Base-by-base conservation (phyloP, 129 eudicot genomes). In the Flaveria linearis region DNA sequence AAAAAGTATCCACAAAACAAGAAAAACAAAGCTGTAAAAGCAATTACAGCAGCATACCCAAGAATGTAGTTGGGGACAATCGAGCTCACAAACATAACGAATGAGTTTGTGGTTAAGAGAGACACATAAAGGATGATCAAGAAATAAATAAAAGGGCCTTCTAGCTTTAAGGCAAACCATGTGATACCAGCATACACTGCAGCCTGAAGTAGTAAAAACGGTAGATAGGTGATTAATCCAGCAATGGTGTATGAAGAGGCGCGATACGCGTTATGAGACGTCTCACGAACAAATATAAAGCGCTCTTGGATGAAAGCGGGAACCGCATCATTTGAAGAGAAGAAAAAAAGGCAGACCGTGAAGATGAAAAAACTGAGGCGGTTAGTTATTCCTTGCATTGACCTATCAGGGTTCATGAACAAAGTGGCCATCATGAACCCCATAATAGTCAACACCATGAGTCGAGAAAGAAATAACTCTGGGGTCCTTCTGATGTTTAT, bases 371-470 rank as follows among this genome's bases (percentile, higher is more conserved):
- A 91, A 61, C 97, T 88, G 56, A 88, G 86, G n/a, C 86, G 89
- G 75, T 91, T 77, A 36, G 93, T 91, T 58, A 91, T 81, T 57
- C 93, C 97, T 77, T 88, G 97, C 66, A 78, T 64, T 2, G 75
- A 10, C 23, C 33, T 50, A 42, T 71, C 56, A 3, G 97, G 97
- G 7, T 68, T 82, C 36, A 46, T n/a, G 66, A 91, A 91, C 87
- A 91, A 78, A n/a, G 97, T 91, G 72, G 93, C 93, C 97, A 91
- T 88, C 88, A 91, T 83, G 69, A 91, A n/a, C 14, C 91, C 97
- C 97, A 91, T 88, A 51, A 91, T 65, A 3, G 88, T 78, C 46
- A 91, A 82, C 30, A 91, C 97, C 83, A 88, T 17, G 65, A 91
- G 89, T 16, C 97, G 84, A 23, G 97, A 91, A 16, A 88, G 79